These are phyloP conservation scores for Rubia balearica DNA, from an alignment of 305 asterid genomes.

Conservation along the genomic window DNA sequence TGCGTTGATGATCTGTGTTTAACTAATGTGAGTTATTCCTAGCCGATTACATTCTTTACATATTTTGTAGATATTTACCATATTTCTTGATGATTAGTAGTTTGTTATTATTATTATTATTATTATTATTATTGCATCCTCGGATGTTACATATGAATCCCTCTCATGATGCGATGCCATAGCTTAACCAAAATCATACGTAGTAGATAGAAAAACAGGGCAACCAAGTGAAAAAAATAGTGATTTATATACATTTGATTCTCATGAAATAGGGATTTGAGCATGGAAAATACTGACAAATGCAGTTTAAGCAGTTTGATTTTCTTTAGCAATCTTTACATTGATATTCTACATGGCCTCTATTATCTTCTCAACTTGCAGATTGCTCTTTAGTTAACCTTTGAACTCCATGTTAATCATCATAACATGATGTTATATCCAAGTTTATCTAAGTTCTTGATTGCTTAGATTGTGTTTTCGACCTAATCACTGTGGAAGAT, in stretches of 20 bases:
- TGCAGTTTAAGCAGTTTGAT: not conserved
- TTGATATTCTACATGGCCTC: not conserved
- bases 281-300: not conserved
- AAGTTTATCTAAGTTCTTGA: not conserved
- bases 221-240: not conserved
- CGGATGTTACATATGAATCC: not conserved
- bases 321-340: too few species aligned
- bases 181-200: not conserved
- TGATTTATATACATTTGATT: not conserved
- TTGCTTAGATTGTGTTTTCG: not conserved
- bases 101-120: not conserved
- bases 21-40: too few species aligned
- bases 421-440: not conserved
- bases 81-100: too few species aligned
- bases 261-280: not conserved
- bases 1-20: too few species aligned
- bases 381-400: not conserved
- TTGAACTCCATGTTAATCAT: not conserved
- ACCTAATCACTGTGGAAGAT: slow-evolving; percentile 11
- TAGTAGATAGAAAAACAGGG: not conserved
- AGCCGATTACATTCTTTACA: too few species aligned
- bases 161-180: not conserved
- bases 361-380: slow-evolving; percentile 3
- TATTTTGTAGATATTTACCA: too few species aligned
- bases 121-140: not conserved